These are phyloP conservation scores for Chalciporus sp. DNA, from an alignment of 1,284 basidiomycete species.

Conservation along the genomic window DNA sequence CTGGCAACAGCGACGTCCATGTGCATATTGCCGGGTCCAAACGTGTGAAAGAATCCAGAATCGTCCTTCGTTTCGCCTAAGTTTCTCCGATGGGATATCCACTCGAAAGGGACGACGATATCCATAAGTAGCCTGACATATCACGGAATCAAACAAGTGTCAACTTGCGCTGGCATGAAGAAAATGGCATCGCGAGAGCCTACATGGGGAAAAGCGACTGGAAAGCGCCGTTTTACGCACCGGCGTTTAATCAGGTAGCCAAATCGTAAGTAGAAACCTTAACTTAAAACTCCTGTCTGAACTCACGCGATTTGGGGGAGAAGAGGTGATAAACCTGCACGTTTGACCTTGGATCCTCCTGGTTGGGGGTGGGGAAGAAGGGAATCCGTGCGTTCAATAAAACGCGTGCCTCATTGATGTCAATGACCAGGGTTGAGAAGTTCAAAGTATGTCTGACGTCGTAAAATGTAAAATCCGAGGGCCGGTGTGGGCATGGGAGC, in stretches of 20 bases:
- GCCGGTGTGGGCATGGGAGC: neutral
- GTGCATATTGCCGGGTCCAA: too few relatives aligned
- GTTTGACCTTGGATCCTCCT: neutral
- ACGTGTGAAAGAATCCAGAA: too few relatives aligned
- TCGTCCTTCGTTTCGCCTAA: too few relatives aligned
- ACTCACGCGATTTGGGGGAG: neutral
- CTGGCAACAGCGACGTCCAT: too few relatives aligned
- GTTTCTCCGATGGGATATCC: too few relatives aligned
- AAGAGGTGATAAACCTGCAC: neutral
- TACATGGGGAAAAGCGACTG: neutral
- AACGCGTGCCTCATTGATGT: neutral
- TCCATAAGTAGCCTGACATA: too few relatives aligned
- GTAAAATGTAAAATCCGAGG: neutral
- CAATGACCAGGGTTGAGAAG: neutral
- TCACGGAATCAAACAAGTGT: too few relatives aligned
- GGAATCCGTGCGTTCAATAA: neutral
- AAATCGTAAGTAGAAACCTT: neutral
- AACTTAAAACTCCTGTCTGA: neutral
- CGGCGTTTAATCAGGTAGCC: neutral
- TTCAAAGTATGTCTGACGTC: neutral
- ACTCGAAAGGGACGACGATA: too few relatives aligned
- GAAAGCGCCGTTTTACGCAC: neutral
- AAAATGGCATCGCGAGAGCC: neutral
- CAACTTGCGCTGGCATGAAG: neutral
- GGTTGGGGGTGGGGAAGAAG: neutral